These are phyloP conservation scores for Carallia pectinifolia DNA, from an alignment of 345 rosid genomes.

Conservation along the genomic window DNA sequence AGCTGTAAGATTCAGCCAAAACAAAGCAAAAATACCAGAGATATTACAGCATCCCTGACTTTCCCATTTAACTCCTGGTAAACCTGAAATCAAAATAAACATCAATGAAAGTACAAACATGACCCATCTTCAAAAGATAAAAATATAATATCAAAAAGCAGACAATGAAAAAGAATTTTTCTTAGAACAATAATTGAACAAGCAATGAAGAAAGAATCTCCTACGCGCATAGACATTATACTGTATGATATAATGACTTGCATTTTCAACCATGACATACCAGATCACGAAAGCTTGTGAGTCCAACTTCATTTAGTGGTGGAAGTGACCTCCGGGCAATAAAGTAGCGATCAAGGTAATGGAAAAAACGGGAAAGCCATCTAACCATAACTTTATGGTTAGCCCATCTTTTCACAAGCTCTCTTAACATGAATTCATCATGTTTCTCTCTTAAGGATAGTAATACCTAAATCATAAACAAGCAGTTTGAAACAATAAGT, in stretches of 20 bases:
- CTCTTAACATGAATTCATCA: constrained; percentile 52
- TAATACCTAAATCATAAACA: constrained; percentile 32
- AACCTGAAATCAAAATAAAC: constrained; percentile 28
- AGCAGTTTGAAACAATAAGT: background rate
- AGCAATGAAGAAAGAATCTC: background rate
- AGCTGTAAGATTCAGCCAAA: background rate
- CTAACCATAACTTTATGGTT: constrained; percentile 52
- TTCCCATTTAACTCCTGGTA: constrained; percentile 22
- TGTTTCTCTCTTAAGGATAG: constrained; percentile 45
- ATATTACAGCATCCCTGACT: constrained; percentile 38
- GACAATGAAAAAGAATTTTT: background rate
- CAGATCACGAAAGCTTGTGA: constrained; percentile 37
- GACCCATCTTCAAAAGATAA: background rate
- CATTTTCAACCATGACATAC: constrained; percentile 13
- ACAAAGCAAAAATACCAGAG: constrained; percentile 23
- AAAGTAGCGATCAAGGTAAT: constrained; percentile 50
- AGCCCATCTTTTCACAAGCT: constrained; percentile 50
- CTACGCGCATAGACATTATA: background rate
- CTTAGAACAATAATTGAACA: background rate
- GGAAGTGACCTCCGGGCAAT: constrained; percentile 36
- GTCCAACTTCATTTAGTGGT: constrained; percentile 45
- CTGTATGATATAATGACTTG: background rate
- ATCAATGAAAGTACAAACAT: background rate
- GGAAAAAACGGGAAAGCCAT: constrained; percentile 54
- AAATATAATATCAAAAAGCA: background rate